These are phyloP conservation scores for Colletotrichum sp. DNA, from an alignment of 2,329 filamentous ascomycete genomes.

Conservation along the genomic window DNA sequence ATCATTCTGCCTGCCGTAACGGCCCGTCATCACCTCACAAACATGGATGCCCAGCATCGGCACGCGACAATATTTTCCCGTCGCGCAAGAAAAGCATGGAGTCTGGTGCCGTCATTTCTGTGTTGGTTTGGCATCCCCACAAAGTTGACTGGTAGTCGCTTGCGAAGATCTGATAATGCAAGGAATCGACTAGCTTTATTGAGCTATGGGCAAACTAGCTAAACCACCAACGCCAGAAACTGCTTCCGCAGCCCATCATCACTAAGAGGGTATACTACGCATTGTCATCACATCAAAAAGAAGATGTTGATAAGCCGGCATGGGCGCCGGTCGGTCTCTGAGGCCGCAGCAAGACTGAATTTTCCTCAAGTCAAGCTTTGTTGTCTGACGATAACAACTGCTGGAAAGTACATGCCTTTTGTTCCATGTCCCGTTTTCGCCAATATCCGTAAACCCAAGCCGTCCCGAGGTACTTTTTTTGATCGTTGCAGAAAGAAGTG, in stretches of 20 bases:
- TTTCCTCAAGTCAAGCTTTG: slow-evolving; percentile 55
- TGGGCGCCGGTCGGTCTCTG: slow-evolving; percentile 73
- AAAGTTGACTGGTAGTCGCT: not conserved
- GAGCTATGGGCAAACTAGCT: slow-evolving; percentile 1
- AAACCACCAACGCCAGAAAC: not conserved
- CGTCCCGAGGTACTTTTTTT: slow-evolving; percentile 18
- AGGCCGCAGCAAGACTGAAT: slow-evolving; percentile 70
- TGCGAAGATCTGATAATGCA: not conserved
- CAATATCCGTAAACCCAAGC: slow-evolving; percentile 29
- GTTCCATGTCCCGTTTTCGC: slow-evolving; percentile 39
- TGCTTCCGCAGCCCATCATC: not conserved
- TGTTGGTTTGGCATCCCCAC: not conserved
- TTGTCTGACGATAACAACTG: slow-evolving; percentile 47
- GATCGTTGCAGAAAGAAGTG: not conserved
- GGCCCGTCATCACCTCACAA: not conserved
- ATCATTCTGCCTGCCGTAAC: not conserved
- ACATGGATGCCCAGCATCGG: not conserved
- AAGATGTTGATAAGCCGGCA: slow-evolving; percentile 61
- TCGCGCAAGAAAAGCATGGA: not conserved
- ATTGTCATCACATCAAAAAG: slow-evolving; percentile 40
- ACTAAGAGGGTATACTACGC: not conserved
- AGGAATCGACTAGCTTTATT: not conserved
- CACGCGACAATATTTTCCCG: not conserved
- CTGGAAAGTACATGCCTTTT: slow-evolving; percentile 43
- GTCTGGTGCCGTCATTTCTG: rapidly evolving